Evolutionary conservation across 345 rosid species (phyloP).

Genomic region (Corchorus olitorius): DNA sequence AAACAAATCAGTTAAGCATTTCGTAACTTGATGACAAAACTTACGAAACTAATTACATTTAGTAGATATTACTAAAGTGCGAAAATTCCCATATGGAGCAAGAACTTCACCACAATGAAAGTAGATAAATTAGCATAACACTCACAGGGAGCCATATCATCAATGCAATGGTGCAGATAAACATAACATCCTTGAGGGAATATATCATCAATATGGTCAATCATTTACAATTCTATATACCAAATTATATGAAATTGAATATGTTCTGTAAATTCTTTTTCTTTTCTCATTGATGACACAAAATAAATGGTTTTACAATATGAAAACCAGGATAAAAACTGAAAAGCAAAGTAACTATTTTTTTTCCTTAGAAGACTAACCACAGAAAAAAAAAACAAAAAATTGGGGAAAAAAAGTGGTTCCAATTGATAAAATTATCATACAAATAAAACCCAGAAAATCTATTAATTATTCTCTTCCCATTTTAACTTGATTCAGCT

Average conservation of each 20-base stretch:
- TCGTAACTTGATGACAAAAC: background rate
- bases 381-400: background rate
- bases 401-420: background rate
- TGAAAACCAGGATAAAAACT: background rate
- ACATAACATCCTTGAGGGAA: background rate
- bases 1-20: constrained; percentile 24
- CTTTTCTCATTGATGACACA: background rate
- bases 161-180: background rate
- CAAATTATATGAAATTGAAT: background rate
- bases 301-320: background rate
- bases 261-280: background rate
- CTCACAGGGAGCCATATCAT: background rate
- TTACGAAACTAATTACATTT: background rate
- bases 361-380: background rate
- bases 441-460: background rate
- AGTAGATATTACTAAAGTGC: background rate
- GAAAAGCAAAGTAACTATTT: background rate
- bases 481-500: constrained; percentile 1
- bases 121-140: background rate
- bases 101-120: background rate
- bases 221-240: background rate
- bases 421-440: background rate
- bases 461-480: background rate
- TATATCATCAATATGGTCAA: background rate
- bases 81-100: background rate